Conservation (phyloP, 176 grass and related monocot genomes). For the Calamus simplicifolius region DNA sequence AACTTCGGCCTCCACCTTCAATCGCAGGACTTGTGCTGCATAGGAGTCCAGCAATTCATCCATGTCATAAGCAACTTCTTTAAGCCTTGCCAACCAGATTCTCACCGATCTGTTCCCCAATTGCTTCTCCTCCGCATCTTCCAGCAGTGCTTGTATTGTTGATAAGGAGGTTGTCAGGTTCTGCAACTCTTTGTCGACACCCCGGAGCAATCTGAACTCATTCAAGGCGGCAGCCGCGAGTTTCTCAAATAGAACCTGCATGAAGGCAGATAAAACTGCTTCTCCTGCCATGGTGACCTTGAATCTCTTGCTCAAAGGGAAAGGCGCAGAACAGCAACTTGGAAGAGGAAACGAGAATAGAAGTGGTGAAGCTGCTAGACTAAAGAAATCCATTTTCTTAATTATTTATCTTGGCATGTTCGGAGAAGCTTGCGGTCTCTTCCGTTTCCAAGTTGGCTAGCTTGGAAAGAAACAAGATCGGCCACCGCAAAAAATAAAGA, state of each 20-base stretch:
- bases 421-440: too few species aligned
- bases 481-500: too few species aligned
- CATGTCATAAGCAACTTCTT: constrained; percentile 52
- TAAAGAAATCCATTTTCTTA: too few species aligned
- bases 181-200: constrained; percentile 36
- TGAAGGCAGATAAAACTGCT: constrained; percentile 55
- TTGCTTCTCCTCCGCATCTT: constrained; percentile 70
- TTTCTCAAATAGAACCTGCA: constrained; percentile 65
- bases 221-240: constrained; percentile 33
- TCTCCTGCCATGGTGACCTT: constrained; percentile 14
- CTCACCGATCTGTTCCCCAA: constrained; percentile 37
- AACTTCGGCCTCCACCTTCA: constrained; percentile 24
- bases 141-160: constrained; percentile 43
- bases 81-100: constrained; percentile 53
- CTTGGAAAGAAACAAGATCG: too few species aligned
- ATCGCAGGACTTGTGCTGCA: constrained; percentile 26
- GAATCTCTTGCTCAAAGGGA: too few species aligned
- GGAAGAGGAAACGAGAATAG: too few species aligned
- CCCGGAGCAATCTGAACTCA: constrained; percentile 36
- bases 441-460: too few species aligned
- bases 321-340: too few species aligned
- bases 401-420: too few species aligned
- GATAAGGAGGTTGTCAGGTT: constrained; percentile 38
- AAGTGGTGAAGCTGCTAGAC: too few species aligned
- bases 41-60: constrained; percentile 67